These are phyloP conservation scores for Termitomyces sp. DNA, from an alignment of 768 basidiomycete species.

Conservation along the genomic window DNA sequence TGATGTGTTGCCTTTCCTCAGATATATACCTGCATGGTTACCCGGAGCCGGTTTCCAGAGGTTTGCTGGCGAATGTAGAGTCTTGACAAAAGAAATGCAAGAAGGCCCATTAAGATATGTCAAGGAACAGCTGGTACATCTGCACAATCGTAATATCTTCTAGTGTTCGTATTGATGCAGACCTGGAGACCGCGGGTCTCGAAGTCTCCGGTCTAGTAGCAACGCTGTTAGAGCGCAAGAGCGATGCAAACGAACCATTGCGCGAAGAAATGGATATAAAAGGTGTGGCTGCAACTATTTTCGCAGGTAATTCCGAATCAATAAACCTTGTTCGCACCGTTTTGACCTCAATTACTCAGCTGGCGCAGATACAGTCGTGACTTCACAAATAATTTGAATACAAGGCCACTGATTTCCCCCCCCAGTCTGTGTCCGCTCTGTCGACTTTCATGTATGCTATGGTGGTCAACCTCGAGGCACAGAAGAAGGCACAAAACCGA, in stretches of 20 bases:
- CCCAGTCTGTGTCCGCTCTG: conserved; percentile 8
- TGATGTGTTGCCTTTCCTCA: conserved; percentile 27
- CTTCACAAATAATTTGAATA: not conserved
- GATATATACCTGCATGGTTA: conserved; percentile 32
- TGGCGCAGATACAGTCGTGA: conserved; percentile 15
- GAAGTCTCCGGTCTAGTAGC: conserved; percentile 8
- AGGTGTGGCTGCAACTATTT: conserved; percentile 12
- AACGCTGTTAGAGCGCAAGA: conserved; percentile 7
- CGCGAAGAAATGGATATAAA: conserved; percentile 10
- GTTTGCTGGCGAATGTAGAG: conserved; percentile 10
- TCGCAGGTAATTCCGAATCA: conserved; percentile 4
- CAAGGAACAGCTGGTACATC: conserved; percentile 12
- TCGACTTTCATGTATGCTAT: conserved; percentile 20
- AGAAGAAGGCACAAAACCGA: too few relatives aligned
- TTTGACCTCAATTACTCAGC: not conserved
- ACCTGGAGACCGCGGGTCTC: conserved; percentile 1
- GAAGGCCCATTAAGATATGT: conserved; percentile 13
- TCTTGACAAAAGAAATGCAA: conserved; percentile 10
- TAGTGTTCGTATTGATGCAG: not conserved
- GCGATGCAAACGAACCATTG: not conserved
- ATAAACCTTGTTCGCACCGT: not conserved
- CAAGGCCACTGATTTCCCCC: not conserved
- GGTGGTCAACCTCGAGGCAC: conserved; percentile 14
- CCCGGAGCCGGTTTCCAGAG: conserved; percentile 26
- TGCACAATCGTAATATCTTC: not conserved